phyloP scores from a whole-genome alignment of 805 yeast species.

The Hagleromyces aurorensis region DNA sequence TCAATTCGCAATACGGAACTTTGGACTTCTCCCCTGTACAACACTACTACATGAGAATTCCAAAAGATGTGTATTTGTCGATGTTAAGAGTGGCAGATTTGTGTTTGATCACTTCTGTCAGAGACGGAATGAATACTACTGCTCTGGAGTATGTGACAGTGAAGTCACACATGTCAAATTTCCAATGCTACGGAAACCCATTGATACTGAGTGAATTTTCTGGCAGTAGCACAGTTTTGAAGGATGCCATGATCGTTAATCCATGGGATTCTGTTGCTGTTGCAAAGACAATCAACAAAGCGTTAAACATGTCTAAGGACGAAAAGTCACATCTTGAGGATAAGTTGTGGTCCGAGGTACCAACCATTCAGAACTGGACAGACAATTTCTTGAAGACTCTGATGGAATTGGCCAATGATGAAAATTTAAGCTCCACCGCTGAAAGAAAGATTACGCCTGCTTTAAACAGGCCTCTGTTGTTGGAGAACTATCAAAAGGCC shows the following conservation, averaged over 20 bases:
- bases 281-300: constrained; percentile 70
- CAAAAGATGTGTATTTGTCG: constrained; percentile 83
- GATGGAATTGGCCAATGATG: constrained; percentile 34
- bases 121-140: constrained; percentile 97
- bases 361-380: constrained; percentile 79
- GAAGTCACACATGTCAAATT: constrained; percentile 44
- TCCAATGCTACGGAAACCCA: constrained; percentile 44
- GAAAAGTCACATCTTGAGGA: constrained; percentile 41
- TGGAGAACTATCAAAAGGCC: constrained; percentile 52
- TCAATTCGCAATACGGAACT: constrained; percentile 79
- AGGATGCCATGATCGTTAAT: constrained; percentile 74
- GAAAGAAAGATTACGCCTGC: constrained; percentile 62
- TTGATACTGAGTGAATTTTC: constrained; percentile 87
- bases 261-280: constrained; percentile 98
- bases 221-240: constrained; percentile 69
- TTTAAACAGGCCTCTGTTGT: constrained; percentile 60
- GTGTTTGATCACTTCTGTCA: constrained; percentile 78
- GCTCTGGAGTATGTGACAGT: constrained; percentile 87
- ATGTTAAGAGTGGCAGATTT: constrained; percentile 82
- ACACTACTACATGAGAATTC: constrained; percentile 86
- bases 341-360: constrained; percentile 55
- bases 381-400: constrained; percentile 47
- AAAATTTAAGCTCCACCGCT: constrained; percentile 12
- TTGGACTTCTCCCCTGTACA: constrained; percentile 81
- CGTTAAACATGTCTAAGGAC: constrained; percentile 47